A percentile compares a stretch with the other conserved stretches of the same genome.
Evolutionary conservation across 805 yeast genomes (phyloP).

Genomic region (Wickerhamomyces chaumierensis): DNA sequence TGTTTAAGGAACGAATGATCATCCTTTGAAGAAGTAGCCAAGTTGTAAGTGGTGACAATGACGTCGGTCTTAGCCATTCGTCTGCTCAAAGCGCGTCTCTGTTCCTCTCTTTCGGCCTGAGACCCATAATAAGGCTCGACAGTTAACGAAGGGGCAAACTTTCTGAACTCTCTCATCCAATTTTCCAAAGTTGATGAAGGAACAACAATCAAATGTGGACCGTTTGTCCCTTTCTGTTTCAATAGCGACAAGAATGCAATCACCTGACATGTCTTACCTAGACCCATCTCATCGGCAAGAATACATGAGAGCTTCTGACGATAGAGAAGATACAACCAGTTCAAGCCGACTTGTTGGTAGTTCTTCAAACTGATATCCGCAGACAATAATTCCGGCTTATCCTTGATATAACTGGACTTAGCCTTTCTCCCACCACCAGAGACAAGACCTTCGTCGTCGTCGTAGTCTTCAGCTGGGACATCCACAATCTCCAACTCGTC

Average conservation of each 20-base stretch:
- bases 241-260: slow-evolving; percentile 83
- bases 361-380: slow-evolving; percentile 60
- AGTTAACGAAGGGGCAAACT: slow-evolving; percentile 70
- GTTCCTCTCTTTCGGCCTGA: slow-evolving; percentile 71
- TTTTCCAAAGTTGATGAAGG: slow-evolving; percentile 96
- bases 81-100: slow-evolving; percentile 55
- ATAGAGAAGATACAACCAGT: slow-evolving; percentile 82
- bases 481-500: slow-evolving; percentile 64
- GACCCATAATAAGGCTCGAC: slow-evolving; percentile 95
- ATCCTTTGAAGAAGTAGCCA: slow-evolving; percentile 78
- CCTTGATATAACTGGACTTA: slow-evolving; percentile 38
- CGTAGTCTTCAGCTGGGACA: slow-evolving; percentile 20
- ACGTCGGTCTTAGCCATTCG: slow-evolving; percentile 61
- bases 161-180: slow-evolving; percentile 90
- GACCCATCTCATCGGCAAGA: slow-evolving; percentile 97
- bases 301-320: slow-evolving; percentile 78
- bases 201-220: slow-evolving; percentile 90
- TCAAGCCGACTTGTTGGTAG: slow-evolving; percentile 94
- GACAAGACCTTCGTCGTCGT: slow-evolving; percentile 21
- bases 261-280: slow-evolving; percentile 95
- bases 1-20: slow-evolving; percentile 72
- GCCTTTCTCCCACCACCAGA: slow-evolving; percentile 16
- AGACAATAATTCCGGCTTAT: slow-evolving; percentile 61
- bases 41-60: slow-evolving; percentile 83
- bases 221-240: slow-evolving; percentile 47